Percentiles rank a stretch among this genome's conserved stretches.
phyloP scores from a whole-genome alignment of 2,329 filamentous ascomycete genomes.

The Myriosclerotinia curreyana region DNA sequence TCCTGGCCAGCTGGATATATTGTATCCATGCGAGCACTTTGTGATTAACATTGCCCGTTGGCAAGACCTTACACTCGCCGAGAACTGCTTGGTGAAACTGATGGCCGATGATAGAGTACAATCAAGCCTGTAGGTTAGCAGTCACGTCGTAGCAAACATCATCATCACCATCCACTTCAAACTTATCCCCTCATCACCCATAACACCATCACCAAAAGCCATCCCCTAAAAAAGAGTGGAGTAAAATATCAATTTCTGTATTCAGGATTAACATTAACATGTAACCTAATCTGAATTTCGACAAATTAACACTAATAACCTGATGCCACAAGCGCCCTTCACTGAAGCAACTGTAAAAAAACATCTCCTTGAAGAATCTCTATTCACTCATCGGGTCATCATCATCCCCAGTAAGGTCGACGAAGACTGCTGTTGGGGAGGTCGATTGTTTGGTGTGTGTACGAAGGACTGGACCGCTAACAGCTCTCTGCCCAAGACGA shows the following conservation, averaged over 20 bases:
- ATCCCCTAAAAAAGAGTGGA: not conserved
- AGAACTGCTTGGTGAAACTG: not conserved
- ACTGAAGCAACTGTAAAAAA: not conserved
- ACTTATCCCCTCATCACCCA: not conserved
- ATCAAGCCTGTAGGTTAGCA: not conserved
- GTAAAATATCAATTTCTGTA: not conserved
- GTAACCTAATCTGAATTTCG: not conserved
- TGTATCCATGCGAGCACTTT: too few species aligned
- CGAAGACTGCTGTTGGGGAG: not conserved
- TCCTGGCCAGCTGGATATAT: too few species aligned
- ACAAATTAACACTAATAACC: not conserved
- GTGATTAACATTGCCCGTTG: too few species aligned
- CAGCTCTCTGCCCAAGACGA: not conserved
- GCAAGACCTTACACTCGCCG: not conserved
- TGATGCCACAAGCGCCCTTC: not conserved
- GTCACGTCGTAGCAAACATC: not conserved
- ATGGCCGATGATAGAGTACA: not conserved
- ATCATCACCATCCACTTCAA: not conserved
- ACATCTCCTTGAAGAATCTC: not conserved
- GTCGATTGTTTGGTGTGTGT: not conserved
- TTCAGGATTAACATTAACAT: not conserved
- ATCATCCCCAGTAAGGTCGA: slow-evolving; percentile 2
- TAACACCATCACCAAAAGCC: not conserved
- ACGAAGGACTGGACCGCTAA: too few species aligned
- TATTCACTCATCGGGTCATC: not conserved